These are phyloP conservation scores for Gymnopus androsaceus DNA, from an alignment of 1,284 basidiomycete species.

Conservation along the genomic window DNA sequence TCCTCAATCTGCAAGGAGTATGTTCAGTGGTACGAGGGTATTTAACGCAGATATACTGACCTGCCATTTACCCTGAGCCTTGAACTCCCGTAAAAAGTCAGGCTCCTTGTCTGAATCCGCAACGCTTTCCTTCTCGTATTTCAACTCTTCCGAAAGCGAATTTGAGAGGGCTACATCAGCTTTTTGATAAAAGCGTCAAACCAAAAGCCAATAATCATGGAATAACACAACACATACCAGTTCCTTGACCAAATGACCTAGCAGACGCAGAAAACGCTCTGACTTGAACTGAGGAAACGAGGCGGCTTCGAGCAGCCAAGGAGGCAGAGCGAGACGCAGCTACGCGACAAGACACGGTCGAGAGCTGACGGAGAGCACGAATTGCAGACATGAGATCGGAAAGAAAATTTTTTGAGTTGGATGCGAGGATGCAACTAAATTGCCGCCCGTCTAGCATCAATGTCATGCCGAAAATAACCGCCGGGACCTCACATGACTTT, in stretches of 20 bases:
- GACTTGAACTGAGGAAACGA: slow-evolving; percentile 15
- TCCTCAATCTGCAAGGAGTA: slow-evolving; percentile 66
- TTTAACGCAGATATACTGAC: slow-evolving; percentile 38
- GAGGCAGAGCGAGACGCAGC: slow-evolving; percentile 25
- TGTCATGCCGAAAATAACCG: too few species aligned
- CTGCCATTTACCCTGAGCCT: slow-evolving; percentile 75
- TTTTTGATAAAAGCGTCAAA: slow-evolving; percentile 28
- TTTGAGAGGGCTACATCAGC: slow-evolving; percentile 75
- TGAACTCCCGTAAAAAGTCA: slow-evolving; percentile 81
- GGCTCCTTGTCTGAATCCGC: slow-evolving; percentile 50
- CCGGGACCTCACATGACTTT: too few species aligned
- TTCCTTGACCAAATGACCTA: slow-evolving; percentile 57
- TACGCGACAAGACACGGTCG: slow-evolving; percentile 30
- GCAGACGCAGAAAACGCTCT: slow-evolving; percentile 62
- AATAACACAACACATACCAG: slow-evolving; percentile 50
- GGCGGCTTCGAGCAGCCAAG: slow-evolving; percentile 19
- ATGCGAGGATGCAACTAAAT: too few species aligned
- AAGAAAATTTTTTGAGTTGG: slow-evolving; percentile 11
- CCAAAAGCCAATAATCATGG: slow-evolving; percentile 5
- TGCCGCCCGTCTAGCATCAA: too few species aligned
- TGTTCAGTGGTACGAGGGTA: slow-evolving; percentile 3
- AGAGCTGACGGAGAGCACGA: slow-evolving; percentile 46
- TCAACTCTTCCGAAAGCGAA: slow-evolving; percentile 82
- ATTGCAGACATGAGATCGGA: slow-evolving; percentile 49
- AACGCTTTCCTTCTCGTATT: slow-evolving; percentile 79